A percentile compares a stretch with the other conserved stretches of the same genome.
Conservation (phyloP, 768 basidiomycete species). For the Pleurotus sapidus region DNA sequence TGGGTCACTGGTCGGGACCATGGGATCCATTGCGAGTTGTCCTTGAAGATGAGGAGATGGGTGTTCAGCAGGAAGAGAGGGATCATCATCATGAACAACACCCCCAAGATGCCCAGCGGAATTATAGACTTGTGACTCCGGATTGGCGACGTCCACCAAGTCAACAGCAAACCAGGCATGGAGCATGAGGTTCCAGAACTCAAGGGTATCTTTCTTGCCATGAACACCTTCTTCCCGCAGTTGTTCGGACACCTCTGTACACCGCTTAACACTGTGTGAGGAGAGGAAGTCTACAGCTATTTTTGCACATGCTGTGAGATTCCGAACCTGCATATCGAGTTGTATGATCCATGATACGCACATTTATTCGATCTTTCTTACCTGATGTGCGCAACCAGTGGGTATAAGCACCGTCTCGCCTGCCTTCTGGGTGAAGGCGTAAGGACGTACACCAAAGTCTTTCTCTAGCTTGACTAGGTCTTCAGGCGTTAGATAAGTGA, state of each 20-base stretch:
- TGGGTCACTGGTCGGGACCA: too few relatives aligned
- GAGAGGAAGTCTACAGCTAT: slow-evolving; percentile 1
- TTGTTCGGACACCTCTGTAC: not conserved
- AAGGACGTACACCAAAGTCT: not conserved
- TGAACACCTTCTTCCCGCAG: not conserved
- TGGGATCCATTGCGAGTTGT: too few relatives aligned
- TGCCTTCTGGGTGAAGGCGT: not conserved
- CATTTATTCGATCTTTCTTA: not conserved
- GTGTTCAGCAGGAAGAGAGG: too few relatives aligned
- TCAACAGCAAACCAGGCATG: not conserved
- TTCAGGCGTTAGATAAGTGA: not conserved
- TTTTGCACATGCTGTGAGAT: not conserved
- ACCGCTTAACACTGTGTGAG: not conserved
- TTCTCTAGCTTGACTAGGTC: not conserved
- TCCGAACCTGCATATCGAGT: not conserved
- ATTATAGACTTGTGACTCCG: too few relatives aligned
- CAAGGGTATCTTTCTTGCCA: not conserved
- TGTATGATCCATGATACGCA: not conserved
- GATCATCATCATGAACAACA: too few relatives aligned
- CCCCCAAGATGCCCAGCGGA: too few relatives aligned
- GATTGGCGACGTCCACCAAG: not conserved
- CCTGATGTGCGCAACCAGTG: not conserved
- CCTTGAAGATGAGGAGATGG: too few relatives aligned
- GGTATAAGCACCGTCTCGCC: not conserved
- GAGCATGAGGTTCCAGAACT: not conserved